Base-by-base conservation (phyloP, 2,329 filamentous ascomycete genomes). In the Colletotrichum caudatum region DNA sequence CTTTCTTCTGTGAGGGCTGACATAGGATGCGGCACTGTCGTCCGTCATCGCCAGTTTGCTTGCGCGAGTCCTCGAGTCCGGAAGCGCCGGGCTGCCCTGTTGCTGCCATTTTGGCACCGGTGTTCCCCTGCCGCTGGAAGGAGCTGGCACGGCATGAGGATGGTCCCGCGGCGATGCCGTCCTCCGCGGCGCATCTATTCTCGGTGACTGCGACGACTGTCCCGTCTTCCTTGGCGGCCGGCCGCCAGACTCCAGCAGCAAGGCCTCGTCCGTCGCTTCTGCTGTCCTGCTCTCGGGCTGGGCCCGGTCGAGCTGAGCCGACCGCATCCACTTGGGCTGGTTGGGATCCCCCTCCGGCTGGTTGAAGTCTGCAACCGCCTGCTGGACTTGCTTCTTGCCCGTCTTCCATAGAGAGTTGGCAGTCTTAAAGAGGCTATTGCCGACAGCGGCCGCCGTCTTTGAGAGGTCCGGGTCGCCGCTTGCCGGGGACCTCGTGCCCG, bases 321-420 rank as follows among this genome's bases (percentile, higher is more conserved):
- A 92, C 76, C 92, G 91, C 95, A 99, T 97, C 96, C 96, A 99
- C 78, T 94, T 96, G 0, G 96, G 96, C 78, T 97, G 93, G 77
- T 81, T 93, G 2, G 92, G 87, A 77, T 97, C 94, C 35, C 86
- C 85, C n/a, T 91, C 92, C 53, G 88, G 87, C 74, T 89, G 86
- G 75, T 92, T 89, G 71, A 98, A 93, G 20, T 99, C 96, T 11
- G 94, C 91, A 44, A 98, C 93, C 5, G 94, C 95, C 81, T 96
- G 94, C 77, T 97, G 94, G 69, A 98, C 89, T 79, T 94, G 95
- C 82, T 97, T 99, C 78, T 95, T 94, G 0, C 95, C 91, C 3
- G 93, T 93, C 79, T 97, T 99, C 96, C 96, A 99, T 0, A 98
- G 83, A 0, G 94, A 95, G 75, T 97, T 97, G 2, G 96, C 96